Base-by-base conservation (phyloP, 805 yeast species). In the Brettanomyces custersianus region DNA sequence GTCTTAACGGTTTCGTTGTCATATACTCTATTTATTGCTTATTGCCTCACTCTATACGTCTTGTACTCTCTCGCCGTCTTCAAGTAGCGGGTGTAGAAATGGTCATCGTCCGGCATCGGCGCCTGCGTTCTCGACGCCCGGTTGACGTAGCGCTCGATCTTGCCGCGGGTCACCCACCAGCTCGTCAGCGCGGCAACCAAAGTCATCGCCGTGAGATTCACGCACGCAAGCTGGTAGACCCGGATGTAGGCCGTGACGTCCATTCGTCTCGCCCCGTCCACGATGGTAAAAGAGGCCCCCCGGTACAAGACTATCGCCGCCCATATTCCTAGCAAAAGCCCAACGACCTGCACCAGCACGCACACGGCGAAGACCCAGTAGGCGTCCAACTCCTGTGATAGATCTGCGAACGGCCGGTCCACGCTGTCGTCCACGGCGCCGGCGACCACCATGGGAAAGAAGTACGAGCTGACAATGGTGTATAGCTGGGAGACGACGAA, bases 381-480 rank as follows among this genome's bases (percentile, higher is more conserved):
- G 7, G 46, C 45, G 18, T 35, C 34, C 10, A 50, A 40, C 20
- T 54, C 59, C 13, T 46, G 38, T 17, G 41, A 30, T 18, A 55
- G 37, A 35, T 48, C 44, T 13, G 39, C 42, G 27, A 52, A 48
- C 8, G 59, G 59, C 31, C 40, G 35, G 5, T 41, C 48, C 1
- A 50, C 24, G 32, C 45, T 49, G 4, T 49, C 55, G 25, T 50
- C 52, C 33, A 47, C 37, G 17, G 49, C 34, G 21, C 46, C 33
- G 11, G 45, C 47, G 4, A 43, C 38, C 12, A 55, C 34, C 8
- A 55, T 28, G 4, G 59, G 59, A 18, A 54, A 44, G 28, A 47
- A 43, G 38, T 53, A 55, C 5, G 55, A 47, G 2, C 47, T 44
- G 5, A 52, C 26, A 6, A 52, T 42, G 28, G 52, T 54, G 37